Conservation (phyloP, 2,329 filamentous ascomycete species). For the Penicillium occitanis region DNA sequence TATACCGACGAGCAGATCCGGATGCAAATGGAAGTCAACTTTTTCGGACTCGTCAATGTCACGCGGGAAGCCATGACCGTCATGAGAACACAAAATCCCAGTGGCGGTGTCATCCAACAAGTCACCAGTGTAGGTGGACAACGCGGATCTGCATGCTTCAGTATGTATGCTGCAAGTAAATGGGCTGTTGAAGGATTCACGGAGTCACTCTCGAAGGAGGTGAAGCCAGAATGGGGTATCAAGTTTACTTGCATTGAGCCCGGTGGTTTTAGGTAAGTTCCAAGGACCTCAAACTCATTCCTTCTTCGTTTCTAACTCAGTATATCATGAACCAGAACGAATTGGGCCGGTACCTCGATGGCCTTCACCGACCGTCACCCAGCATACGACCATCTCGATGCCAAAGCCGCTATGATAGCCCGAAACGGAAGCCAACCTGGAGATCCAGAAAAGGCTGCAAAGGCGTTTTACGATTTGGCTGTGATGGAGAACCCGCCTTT, state of each 20-base stretch:
- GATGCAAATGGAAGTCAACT: not conserved
- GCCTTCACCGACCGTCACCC: not conserved
- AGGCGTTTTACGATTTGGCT: not conserved
- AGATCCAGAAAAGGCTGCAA: not conserved
- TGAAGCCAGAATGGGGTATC: not conserved
- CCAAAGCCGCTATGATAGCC: not conserved
- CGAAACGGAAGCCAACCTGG: not conserved
- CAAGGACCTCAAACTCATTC: not conserved
- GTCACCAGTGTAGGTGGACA: not conserved
- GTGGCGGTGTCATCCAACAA: not conserved
- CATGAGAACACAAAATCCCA: not conserved
- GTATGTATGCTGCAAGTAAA: not conserved
- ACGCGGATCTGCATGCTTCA: not conserved
- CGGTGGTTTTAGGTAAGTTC: not conserved
- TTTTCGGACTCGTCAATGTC: not conserved
- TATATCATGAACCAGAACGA: not conserved
- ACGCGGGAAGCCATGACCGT: not conserved
- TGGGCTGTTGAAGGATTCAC: not conserved
- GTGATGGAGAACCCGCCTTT: not conserved
- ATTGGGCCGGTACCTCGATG: not conserved
- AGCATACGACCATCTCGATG: not conserved
- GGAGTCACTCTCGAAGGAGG: not conserved
- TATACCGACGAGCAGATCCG: not conserved
- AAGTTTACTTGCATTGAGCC: not conserved
- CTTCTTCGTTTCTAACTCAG: not conserved